These are phyloP conservation scores for Ilex paraguariensis DNA, from an alignment of 305 asterid genomes.

Conservation along the genomic window DNA sequence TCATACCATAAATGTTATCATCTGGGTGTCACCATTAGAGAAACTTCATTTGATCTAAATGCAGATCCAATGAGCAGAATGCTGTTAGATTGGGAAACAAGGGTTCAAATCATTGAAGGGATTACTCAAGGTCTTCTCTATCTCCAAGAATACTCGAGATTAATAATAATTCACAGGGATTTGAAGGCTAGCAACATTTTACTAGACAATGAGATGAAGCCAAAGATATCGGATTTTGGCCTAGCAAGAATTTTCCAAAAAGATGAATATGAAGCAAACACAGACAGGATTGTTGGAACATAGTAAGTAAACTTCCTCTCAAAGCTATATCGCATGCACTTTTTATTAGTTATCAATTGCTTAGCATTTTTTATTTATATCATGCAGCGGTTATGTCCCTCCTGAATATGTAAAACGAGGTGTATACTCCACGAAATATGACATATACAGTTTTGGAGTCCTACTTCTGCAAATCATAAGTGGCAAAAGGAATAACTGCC, in stretches of 20 bases:
- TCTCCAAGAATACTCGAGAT: constrained; percentile 35
- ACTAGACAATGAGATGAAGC: constrained; percentile 25
- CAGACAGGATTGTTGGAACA: constrained; percentile 31
- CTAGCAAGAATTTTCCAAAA: constrained; percentile 31
- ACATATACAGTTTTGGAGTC: constrained; percentile 37
- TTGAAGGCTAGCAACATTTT: constrained; percentile 30
- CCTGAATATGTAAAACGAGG: constrained; percentile 38
- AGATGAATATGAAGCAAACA: constrained; percentile 25
- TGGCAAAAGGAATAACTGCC: constrained; percentile 25
- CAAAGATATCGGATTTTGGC: constrained; percentile 41
- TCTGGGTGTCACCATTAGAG: no score
- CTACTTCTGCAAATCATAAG: constrained; percentile 32
- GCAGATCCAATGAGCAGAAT: constrained; percentile 22
- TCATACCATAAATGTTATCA: no score
- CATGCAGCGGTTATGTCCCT: constrained; percentile 32
- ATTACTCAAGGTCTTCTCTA: constrained; percentile 37
- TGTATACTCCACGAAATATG: constrained; percentile 32
- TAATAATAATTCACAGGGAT: constrained; percentile 36
- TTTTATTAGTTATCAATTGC: background rate
- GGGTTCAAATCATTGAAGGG: constrained; percentile 29
- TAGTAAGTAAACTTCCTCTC: constrained; percentile 22
- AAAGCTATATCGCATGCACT: background rate
- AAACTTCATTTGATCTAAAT: background rate
- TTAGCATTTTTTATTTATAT: constrained; percentile 1
- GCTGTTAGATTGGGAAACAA: constrained; percentile 26